These are phyloP conservation scores for Fraxinus velutina DNA, from an alignment of 305 asterid species.

Conservation along the genomic window DNA sequence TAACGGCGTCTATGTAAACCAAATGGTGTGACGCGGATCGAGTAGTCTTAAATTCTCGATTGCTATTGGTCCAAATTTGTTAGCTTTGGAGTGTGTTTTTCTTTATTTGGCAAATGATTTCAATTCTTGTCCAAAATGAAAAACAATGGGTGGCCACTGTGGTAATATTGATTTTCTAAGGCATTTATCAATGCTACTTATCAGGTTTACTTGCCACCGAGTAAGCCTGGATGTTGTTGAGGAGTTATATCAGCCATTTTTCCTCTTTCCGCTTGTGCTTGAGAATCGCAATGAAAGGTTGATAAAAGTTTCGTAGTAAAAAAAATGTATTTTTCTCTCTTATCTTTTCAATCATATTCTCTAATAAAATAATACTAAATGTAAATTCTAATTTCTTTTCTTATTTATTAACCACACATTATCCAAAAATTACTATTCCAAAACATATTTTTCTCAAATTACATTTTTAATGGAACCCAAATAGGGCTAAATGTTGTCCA, in stretches of 20 bases:
- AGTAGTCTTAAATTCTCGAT: conserved; percentile 9
- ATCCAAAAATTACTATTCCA: neutral
- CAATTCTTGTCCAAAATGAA: too few relatives aligned
- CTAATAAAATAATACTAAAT: too few relatives aligned
- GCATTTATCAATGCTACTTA: too few relatives aligned
- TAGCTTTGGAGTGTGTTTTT: neutral
- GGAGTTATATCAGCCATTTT: too few relatives aligned
- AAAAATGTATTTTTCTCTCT: too few relatives aligned
- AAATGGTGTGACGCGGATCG: conserved; percentile 38
- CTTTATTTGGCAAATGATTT: too few relatives aligned
- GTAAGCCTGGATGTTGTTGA: too few relatives aligned
- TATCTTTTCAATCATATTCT: too few relatives aligned
- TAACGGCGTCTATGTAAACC: conserved; percentile 44
- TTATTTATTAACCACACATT: neutral
- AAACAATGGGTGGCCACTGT: too few relatives aligned
- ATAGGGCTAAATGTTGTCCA: neutral
- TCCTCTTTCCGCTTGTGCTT: neutral
- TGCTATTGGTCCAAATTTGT: conserved; percentile 35
- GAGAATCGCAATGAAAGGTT: too few relatives aligned
- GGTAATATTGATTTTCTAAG: too few relatives aligned
- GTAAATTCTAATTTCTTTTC: neutral
- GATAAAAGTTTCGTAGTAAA: neutral
- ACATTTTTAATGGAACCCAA: neutral
- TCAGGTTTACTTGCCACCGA: too few relatives aligned
- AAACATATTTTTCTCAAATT: neutral